phyloP scores from a whole-genome alignment of 75 land plant species.

The Chamaecyparis obtusa region DNA sequence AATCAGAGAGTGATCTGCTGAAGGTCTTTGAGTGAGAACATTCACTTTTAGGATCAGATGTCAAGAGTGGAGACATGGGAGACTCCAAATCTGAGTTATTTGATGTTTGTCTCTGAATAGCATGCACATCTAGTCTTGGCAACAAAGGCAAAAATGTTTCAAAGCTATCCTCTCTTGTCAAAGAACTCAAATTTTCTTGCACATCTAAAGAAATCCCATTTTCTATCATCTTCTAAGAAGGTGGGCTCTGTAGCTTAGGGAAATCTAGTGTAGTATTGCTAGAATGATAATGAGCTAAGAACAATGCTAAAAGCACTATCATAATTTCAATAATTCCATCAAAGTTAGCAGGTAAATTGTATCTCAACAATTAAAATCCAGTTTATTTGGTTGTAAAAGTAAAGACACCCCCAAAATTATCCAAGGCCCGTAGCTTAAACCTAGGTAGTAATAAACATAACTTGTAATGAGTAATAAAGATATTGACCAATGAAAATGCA shows the following conservation, averaged over 20 bases:
- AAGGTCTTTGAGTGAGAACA: slow-evolving; percentile 98
- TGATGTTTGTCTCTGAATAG: slow-evolving; percentile 48
- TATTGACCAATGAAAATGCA: no score
- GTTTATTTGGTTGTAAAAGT: no score
- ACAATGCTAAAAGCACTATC: no score
- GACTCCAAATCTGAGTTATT: slow-evolving; percentile 90
- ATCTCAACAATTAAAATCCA: no score
- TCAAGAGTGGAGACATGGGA: slow-evolving; percentile 94
- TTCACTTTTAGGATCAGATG: slow-evolving; percentile 97
- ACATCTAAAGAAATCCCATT: slow-evolving; percentile 51
- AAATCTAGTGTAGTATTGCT: slow-evolving; percentile 28
- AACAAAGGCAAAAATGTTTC: slow-evolving; percentile 65
- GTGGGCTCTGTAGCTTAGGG: slow-evolving; percentile 62
- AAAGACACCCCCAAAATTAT: no score
- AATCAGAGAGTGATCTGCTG: slow-evolving; percentile 66
- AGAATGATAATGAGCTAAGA: slow-evolving; percentile 35
- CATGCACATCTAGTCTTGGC: slow-evolving; percentile 69
- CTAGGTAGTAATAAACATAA: no score
- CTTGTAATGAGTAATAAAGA: no score
- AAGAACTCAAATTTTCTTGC: slow-evolving; percentile 52
- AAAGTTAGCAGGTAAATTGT: no score
- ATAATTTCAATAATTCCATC: no score
- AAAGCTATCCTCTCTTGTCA: slow-evolving; percentile 84
- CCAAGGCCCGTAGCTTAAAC: no score
- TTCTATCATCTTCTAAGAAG: slow-evolving; percentile 65